Percentiles rank a stretch among this genome's conserved stretches.
These are phyloP conservation scores for Luffa acutangula DNA, from an alignment of 306 rosid genomes.

Conservation along the genomic window DNA sequence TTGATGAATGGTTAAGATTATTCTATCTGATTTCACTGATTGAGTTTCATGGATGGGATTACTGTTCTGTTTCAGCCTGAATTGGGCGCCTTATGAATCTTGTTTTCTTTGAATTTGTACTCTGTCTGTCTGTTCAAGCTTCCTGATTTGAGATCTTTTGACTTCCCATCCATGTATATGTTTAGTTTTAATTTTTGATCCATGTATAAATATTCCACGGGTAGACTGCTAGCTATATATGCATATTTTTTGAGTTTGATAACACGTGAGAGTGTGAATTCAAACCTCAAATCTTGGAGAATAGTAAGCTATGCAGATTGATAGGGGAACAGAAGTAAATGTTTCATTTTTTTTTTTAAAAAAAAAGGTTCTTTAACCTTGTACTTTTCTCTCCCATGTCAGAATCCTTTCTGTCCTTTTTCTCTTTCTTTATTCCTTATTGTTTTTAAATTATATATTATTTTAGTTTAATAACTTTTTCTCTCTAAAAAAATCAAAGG, in stretches of 20 bases:
- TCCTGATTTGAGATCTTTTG: not conserved
- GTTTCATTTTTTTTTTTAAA: too few species aligned
- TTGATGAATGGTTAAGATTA: not conserved
- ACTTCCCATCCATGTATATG: not conserved
- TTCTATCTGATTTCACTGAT: not conserved
- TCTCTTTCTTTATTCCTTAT: not conserved
- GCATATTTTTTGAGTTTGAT: too few species aligned
- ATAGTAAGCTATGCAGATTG: too few species aligned
- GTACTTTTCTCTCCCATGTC: not conserved
- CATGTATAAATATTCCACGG: not conserved
- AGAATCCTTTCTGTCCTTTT: not conserved
- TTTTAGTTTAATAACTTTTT: not conserved
- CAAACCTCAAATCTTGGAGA: too few species aligned
- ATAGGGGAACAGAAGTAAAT: too few species aligned
- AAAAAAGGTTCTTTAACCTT: not conserved
- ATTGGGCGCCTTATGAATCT: not conserved
- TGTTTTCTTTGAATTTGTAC: not conserved
- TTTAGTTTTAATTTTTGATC: not conserved
- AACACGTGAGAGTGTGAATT: too few species aligned
- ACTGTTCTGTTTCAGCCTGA: not conserved
- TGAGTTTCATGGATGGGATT: not conserved
- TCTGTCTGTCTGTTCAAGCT: not conserved
- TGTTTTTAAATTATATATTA: not conserved
- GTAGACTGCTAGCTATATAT: too few species aligned
- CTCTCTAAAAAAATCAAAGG: too few species aligned